phyloP scores from a whole-genome alignment of 192 early-diverging fungal species.

The Umbelopsis vinacea region DNA sequence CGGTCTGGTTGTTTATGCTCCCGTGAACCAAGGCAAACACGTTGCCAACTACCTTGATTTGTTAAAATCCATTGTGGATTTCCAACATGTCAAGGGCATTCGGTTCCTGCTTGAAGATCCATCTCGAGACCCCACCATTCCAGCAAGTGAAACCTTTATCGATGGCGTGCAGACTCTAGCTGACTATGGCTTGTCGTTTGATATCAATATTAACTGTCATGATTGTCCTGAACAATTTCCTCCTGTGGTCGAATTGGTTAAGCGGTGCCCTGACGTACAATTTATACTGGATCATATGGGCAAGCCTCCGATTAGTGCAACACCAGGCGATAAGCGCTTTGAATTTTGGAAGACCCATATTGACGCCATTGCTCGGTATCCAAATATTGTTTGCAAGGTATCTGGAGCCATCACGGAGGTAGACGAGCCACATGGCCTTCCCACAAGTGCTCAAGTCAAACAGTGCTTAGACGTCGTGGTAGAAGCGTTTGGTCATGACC shows the following conservation, averaged over 20 bases:
- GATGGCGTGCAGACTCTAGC: constrained; percentile 29
- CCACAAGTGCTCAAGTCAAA: constrained; percentile 11
- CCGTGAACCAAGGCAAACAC: constrained; percentile 35
- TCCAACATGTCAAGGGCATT: constrained; percentile 26
- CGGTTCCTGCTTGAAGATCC: constrained; percentile 38
- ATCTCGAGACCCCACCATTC: constrained; percentile 17
- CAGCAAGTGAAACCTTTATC: constrained; percentile 19
- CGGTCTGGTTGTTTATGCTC: constrained; percentile 37
- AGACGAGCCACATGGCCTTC: constrained; percentile 5
- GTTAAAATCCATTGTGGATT: constrained; percentile 26
- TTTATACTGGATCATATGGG: constrained; percentile 44
- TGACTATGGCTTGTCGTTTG: constrained; percentile 31
- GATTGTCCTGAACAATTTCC: constrained; percentile 35
- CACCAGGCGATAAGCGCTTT: constrained; percentile 26
- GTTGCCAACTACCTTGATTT: constrained; percentile 30
- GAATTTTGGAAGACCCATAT: constrained; percentile 32
- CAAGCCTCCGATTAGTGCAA: constrained; percentile 35
- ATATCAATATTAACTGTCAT: constrained; percentile 33
- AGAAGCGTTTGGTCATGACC: constrained; percentile 35
- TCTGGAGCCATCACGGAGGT: constrained; percentile 36
- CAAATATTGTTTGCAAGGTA: constrained; percentile 39
- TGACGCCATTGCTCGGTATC: constrained; percentile 20
- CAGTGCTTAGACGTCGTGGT: constrained; percentile 31
- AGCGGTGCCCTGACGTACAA: constrained; percentile 26
- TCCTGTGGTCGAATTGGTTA: constrained; percentile 30